Conservation (phyloP, 768 basidiomycete genomes). For the Lepiota venenata region DNA sequence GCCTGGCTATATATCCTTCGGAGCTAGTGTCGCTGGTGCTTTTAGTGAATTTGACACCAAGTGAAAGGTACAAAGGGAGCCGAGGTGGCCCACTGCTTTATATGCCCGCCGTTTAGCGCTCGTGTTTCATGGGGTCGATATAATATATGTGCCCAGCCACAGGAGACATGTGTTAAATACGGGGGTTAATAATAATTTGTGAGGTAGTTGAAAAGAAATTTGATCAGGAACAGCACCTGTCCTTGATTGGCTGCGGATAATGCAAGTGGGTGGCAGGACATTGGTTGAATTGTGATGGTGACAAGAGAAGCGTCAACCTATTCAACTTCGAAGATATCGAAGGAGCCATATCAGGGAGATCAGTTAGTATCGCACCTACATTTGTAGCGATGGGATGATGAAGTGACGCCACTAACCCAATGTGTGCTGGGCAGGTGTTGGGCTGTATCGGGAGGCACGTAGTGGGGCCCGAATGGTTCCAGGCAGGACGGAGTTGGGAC, state of each 20-base stretch:
- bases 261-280: slow-evolving; percentile 6
- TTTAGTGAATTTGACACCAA: too few species aligned
- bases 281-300: slow-evolving; percentile 18
- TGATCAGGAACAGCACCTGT: slow-evolving; percentile 10
- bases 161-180: slow-evolving; percentile 16
- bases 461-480: slow-evolving; percentile 1
- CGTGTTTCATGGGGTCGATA: slow-evolving; percentile 13
- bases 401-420: slow-evolving; percentile 10
- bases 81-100: slow-evolving; percentile 8
- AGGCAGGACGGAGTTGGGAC: neutral
- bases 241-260: slow-evolving; percentile 8
- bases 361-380: slow-evolving; percentile 9
- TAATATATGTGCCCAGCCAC: slow-evolving; percentile 14
- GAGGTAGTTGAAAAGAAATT: slow-evolving; percentile 2
- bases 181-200: slow-evolving; percentile 6
- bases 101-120: slow-evolving; percentile 15
- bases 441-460: neutral
- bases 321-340: slow-evolving; percentile 12
- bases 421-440: slow-evolving; percentile 2
- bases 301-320: slow-evolving; percentile 23
- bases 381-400: neutral
- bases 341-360: slow-evolving; percentile 20
- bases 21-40: too few species aligned
- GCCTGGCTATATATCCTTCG: too few species aligned
- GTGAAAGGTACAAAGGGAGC: too few species aligned